These are phyloP conservation scores for Irpex sp. DNA, from an alignment of 1,284 basidiomycete genomes.

Conservation along the genomic window DNA sequence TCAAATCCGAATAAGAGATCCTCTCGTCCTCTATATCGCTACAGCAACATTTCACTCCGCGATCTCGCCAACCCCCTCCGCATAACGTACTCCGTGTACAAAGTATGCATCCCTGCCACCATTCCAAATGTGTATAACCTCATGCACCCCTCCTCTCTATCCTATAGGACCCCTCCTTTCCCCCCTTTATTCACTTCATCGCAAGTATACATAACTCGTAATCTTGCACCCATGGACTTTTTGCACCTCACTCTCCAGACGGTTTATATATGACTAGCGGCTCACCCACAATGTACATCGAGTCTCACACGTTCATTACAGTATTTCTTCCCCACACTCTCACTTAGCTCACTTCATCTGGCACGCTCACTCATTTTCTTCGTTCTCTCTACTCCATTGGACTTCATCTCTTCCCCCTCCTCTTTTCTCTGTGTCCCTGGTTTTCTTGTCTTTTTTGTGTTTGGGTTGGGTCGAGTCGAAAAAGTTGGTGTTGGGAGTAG, in stretches of 20 bases:
- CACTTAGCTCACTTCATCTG: neutral
- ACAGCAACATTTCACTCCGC: neutral
- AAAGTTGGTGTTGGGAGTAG: too few relatives aligned
- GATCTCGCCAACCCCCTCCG: neutral
- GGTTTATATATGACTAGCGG: neutral
- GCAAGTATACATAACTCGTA: neutral
- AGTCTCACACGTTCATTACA: conserved; percentile 1
- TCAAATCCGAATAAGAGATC: conserved; percentile 43
- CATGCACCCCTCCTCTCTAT: neutral
- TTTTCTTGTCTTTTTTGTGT: too few relatives aligned
- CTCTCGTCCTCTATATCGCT: neutral
- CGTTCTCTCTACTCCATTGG: neutral
- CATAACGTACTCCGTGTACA: neutral
- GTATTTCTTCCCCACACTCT: neutral
- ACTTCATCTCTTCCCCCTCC: neutral
- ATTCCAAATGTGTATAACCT: too few relatives aligned
- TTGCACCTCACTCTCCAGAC: neutral
- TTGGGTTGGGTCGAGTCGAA: too few relatives aligned
- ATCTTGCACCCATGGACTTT: neutral
- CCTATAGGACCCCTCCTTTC: neutral
- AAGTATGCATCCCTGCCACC: neutral
- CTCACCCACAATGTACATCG: neutral
- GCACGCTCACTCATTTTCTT: neutral
- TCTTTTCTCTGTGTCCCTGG: neutral
- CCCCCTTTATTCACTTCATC: neutral